A percentile compares a stretch with the other conserved stretches of the same genome.
Conservation (phyloP, 208 protist species). For the Trypanosoma theileri region DNA sequence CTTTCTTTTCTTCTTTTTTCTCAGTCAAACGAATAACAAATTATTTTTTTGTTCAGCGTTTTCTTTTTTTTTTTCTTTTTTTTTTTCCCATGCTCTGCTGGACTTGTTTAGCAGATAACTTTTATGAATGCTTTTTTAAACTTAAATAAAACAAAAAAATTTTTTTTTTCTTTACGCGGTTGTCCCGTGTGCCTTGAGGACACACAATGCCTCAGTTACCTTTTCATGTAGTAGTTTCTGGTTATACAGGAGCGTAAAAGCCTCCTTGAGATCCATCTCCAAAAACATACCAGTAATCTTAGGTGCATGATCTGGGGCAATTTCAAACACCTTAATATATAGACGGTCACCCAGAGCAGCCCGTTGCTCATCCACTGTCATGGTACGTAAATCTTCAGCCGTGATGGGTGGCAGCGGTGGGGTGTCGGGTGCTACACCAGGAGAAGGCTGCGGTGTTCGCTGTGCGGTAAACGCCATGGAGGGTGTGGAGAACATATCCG, state of each 20-base stretch:
- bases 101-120: neutral
- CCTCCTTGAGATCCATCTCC: conserved; percentile 75
- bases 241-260: conserved; percentile 70
- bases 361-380: conserved; percentile 89
- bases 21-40: too few species aligned
- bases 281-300: conserved; percentile 92
- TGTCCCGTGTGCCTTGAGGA: conserved; percentile 58
- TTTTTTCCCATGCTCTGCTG: neutral
- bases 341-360: conserved; percentile 88
- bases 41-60: neutral
- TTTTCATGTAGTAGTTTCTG: conserved; percentile 64
- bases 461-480: conserved; percentile 46
- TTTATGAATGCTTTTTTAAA: conserved; percentile 15
- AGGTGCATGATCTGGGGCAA: conserved; percentile 76
- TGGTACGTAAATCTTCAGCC: conserved; percentile 70
- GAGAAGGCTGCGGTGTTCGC: conserved; percentile 64
- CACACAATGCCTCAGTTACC: conserved; percentile 78
- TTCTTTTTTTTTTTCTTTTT: conserved; percentile 18
- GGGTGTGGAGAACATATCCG: conserved; percentile 46
- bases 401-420: conserved; percentile 85
- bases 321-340: conserved; percentile 87
- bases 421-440: conserved; percentile 62
- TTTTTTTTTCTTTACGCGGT: conserved; percentile 11
- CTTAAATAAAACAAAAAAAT: neutral
- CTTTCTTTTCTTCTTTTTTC: neutral